Percentiles rank a stretch among this genome's conserved stretches.
phyloP scores from a whole-genome alignment of 805 yeast genomes.

The Starmerella floris region DNA sequence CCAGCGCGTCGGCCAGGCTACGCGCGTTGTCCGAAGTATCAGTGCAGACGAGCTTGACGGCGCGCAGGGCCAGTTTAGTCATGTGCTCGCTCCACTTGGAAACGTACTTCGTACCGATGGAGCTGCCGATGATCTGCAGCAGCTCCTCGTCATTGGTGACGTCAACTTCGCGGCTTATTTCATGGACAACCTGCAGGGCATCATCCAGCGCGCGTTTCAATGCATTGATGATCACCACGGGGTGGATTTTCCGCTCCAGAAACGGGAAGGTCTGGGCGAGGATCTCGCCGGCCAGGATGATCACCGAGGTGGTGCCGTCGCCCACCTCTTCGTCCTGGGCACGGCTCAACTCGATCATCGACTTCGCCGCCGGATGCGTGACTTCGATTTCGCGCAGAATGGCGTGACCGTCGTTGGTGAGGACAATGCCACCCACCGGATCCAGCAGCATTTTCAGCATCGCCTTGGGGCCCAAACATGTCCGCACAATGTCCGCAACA shows the following conservation, averaged over 20 bases:
- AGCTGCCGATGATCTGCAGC: slow-evolving; percentile 72
- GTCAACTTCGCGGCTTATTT: slow-evolving; percentile 75
- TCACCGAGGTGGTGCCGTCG: slow-evolving; percentile 96
- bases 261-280: slow-evolving; percentile 90
- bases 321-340: slow-evolving; percentile 99
- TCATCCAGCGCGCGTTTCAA: slow-evolving; percentile 80
- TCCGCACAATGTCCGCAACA: slow-evolving; percentile 91
- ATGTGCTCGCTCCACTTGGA: slow-evolving; percentile 79
- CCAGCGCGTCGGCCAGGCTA: not conserved
- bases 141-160: slow-evolving; percentile 70
- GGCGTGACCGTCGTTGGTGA: slow-evolving; percentile 98
- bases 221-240: slow-evolving; percentile 90
- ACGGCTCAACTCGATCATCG: slow-evolving; percentile 92
- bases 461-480: slow-evolving; percentile 97
- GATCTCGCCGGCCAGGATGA: slow-evolving; percentile 92
- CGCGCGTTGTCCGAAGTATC: slow-evolving; percentile 28
- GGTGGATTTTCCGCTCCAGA: slow-evolving; percentile 85
- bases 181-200: slow-evolving; percentile 76
- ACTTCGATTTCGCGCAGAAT: slow-evolving; percentile 86
- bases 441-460: slow-evolving; percentile 96
- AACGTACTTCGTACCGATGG: slow-evolving; percentile 93
- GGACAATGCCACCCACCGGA: slow-evolving; percentile 85
- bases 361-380: slow-evolving; percentile 97
- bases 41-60: slow-evolving; percentile 65
- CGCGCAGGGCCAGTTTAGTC: slow-evolving; percentile 77